Percentiles rank a stretch among this genome's conserved stretches.
Evolutionary conservation across 257 asterid genomes (phyloP).

Genomic region (Solanum piurae): DNA sequence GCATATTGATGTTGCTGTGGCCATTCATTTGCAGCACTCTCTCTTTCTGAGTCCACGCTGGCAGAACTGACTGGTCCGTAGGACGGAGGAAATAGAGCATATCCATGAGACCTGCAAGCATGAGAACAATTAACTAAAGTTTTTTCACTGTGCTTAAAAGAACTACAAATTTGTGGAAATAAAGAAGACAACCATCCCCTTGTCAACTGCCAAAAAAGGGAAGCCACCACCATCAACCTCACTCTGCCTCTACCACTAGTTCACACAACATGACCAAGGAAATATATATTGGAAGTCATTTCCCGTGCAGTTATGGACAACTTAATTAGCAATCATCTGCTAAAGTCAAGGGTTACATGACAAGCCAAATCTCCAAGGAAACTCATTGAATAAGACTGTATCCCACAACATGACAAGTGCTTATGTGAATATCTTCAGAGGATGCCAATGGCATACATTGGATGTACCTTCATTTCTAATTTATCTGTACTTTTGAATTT

Average conservation of each 20-base stretch:
- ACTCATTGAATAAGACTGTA: neutral
- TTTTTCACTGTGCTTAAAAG: neutral
- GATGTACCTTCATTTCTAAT: neutral
- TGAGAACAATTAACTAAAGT: neutral
- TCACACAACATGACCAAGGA: neutral
- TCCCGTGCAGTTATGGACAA: neutral
- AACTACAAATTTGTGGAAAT: neutral
- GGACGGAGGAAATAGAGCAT: constrained; percentile 30
- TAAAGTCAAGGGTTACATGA: neutral
- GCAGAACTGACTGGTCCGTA: constrained; percentile 9
- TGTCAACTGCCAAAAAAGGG: neutral
- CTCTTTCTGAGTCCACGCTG: constrained; percentile 15
- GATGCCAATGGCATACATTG: neutral
- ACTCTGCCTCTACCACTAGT: neutral
- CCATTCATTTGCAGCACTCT: constrained; percentile 13
- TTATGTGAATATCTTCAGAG: neutral
- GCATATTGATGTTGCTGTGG: constrained; percentile 21
- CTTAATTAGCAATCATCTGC: neutral
- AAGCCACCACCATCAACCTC: neutral
- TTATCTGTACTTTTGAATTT: neutral
- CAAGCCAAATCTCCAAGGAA: neutral
- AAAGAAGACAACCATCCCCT: neutral
- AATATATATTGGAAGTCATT: neutral
- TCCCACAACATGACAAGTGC: neutral
- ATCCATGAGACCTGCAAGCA: constrained; percentile 34